Evolutionary conservation across 2,329 filamentous ascomycete genomes (phyloP).

Genomic region (Aspergillus terreus): DNA sequence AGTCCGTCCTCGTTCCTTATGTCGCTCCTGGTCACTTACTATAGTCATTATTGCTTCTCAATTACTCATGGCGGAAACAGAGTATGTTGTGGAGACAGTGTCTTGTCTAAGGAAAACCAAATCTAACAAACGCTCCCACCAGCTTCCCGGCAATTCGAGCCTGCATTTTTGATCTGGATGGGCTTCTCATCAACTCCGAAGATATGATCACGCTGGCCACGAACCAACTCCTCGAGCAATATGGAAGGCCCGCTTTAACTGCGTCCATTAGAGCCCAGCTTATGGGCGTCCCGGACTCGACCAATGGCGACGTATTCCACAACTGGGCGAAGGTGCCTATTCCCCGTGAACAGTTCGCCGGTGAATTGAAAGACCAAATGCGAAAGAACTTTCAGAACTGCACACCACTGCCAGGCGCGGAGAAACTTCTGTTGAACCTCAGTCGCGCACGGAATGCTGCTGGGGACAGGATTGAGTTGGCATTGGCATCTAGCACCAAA

Average conservation of each 20-base stretch:
- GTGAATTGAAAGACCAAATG: slow-evolving; percentile 27
- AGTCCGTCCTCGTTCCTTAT: no score
- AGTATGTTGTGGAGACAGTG: no score
- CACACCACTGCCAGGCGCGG: slow-evolving; percentile 19
- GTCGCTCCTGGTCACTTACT: no score
- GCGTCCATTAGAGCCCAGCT: slow-evolving; percentile 18
- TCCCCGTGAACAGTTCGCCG: slow-evolving; percentile 26
- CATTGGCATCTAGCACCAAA: slow-evolving; percentile 22
- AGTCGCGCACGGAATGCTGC: slow-evolving; percentile 10
- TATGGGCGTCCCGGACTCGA: slow-evolving; percentile 22
- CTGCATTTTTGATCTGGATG: slow-evolving; percentile 35
- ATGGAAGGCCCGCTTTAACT: slow-evolving; percentile 14
- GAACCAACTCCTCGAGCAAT: slow-evolving; percentile 18
- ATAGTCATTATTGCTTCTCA: no score
- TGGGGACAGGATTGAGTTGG: slow-evolving; percentile 16
- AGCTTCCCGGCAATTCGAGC: slow-evolving; percentile 27
- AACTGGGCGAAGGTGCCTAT: slow-evolving; percentile 30
- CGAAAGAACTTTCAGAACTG: slow-evolving; percentile 24
- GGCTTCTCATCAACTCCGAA: slow-evolving; percentile 33
- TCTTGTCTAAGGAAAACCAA: no score
- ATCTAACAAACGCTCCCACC: slow-evolving; percentile 7
- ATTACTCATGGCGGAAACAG: no score
- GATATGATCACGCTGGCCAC: slow-evolving; percentile 25
- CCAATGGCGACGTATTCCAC: slow-evolving; percentile 25
- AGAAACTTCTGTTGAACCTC: slow-evolving; percentile 16